phyloP scores from a whole-genome alignment of 2,329 filamentous ascomycete species.

The Fusarium decemcellulare region DNA sequence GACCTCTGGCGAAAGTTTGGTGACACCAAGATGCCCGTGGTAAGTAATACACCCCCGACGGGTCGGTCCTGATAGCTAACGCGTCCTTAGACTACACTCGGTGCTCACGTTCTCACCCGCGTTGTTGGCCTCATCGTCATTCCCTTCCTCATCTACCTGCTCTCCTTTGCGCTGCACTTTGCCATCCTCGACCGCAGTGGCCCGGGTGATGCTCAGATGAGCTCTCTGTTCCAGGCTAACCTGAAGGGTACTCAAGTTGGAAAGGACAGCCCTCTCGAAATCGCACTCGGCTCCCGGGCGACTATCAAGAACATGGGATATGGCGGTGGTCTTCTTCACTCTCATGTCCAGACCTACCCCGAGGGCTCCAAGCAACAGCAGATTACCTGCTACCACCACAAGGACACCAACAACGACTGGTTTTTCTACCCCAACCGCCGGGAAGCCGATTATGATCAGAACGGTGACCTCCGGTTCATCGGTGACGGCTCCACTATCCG shows the following conservation, averaged over 20 bases:
- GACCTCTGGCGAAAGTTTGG: constrained; percentile 99
- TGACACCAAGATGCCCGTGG: constrained; percentile 89
- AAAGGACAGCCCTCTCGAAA: constrained; percentile 92
- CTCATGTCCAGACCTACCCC: constrained; percentile 95
- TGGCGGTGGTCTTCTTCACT: constrained; percentile 94
- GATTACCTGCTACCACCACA: constrained; percentile 99
- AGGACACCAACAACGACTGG: constrained; percentile 99
- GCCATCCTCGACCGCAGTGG: constrained; percentile 93
- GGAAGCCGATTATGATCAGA: constrained; percentile 79
- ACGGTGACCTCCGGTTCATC: constrained; percentile 79
- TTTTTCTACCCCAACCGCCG: constrained; percentile 96
- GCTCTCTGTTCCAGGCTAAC: constrained; percentile 98
- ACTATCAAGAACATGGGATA: constrained; percentile 99
- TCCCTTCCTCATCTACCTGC: constrained; percentile 91
- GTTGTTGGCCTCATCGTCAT: constrained; percentile 90
- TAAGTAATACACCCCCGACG: constrained; percentile 56
- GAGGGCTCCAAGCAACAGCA: constrained; percentile 96
- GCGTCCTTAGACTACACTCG: constrained; percentile 69
- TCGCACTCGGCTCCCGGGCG: constrained; percentile 89
- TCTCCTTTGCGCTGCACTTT: constrained; percentile 97
- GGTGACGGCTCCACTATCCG: constrained; percentile 85
- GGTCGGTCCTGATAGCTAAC: constrained; percentile 16
- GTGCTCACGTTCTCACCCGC: constrained; percentile 83
- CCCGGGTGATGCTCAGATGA: constrained; percentile 99
- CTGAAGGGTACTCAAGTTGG: constrained; percentile 93